phyloP scores from a whole-genome alignment of 2,329 filamentous ascomycete species.

The Graphilbum fragrans region DNA sequence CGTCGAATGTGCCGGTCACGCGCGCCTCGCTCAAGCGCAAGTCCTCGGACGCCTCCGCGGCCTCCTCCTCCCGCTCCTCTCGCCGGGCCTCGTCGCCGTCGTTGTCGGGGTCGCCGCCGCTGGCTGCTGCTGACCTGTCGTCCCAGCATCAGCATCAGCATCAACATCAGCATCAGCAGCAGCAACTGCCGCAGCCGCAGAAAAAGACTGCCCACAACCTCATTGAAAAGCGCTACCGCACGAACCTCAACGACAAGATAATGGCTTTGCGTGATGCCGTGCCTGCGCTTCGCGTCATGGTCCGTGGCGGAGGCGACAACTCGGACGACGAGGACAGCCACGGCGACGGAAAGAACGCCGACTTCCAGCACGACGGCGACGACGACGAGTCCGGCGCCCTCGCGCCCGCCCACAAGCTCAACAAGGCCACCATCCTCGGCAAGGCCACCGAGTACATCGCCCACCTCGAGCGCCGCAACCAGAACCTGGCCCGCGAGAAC shows the following conservation, averaged over 20 bases:
- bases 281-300: constrained; percentile 33
- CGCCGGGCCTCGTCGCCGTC: constrained; percentile 8
- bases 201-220: constrained; percentile 81
- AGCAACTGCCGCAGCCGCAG: constrained; percentile 9
- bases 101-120: constrained; percentile 8
- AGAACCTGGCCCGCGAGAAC: constrained; percentile 30
- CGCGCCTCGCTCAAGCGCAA: constrained; percentile 19
- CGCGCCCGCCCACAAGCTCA: constrained; percentile 26
- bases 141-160: too few relatives aligned
- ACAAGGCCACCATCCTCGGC: constrained; percentile 29
- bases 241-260: constrained; percentile 77
- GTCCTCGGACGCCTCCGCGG: constrained; percentile 12
- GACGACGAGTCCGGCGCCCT: constrained; percentile 24
- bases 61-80: constrained; percentile 6
- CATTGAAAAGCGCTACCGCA: constrained; percentile 75
- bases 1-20: constrained; percentile 7
- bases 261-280: constrained; percentile 63
- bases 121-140: too few relatives aligned
- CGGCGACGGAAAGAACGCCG: too few relatives aligned
- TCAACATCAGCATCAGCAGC: constrained; percentile 4
- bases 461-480: constrained; percentile 21
- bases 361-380: constrained; percentile 30
- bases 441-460: constrained; percentile 26
- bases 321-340: constrained; percentile 26
- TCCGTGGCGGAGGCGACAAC: constrained; percentile 20